These are phyloP conservation scores for Mrakia gelida DNA, from an alignment of 768 basidiomycete genomes.

Conservation along the genomic window DNA sequence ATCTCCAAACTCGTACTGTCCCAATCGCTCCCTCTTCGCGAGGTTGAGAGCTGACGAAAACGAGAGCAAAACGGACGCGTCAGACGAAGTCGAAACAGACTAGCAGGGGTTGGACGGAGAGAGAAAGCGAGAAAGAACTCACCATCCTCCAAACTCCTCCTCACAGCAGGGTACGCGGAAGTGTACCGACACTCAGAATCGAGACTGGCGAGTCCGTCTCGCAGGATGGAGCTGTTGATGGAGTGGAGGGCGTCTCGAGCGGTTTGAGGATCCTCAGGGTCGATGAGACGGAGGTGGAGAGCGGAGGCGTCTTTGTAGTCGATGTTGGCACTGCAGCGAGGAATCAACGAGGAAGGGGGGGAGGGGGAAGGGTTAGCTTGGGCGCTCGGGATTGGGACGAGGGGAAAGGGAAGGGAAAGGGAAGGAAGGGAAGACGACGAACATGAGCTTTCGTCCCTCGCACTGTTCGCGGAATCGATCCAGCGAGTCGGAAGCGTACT, in stretches of 20 bases:
- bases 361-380: background rate
- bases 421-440: background rate
- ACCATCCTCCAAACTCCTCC: slow-evolving; percentile 61
- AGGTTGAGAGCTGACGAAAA: slow-evolving; percentile 35
- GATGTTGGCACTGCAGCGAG: slow-evolving; percentile 62
- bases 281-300: slow-evolving; percentile 86
- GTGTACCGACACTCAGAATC: slow-evolving; percentile 73
- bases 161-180: slow-evolving; percentile 61
- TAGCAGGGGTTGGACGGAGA: too few species aligned
- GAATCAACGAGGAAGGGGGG: background rate
- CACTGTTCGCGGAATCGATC: slow-evolving; percentile 79
- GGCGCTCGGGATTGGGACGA: too few species aligned
- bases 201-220: slow-evolving; percentile 77
- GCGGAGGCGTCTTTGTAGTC: slow-evolving; percentile 73
- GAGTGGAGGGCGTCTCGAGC: slow-evolving; percentile 66
- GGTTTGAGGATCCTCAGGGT: slow-evolving; percentile 68
- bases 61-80: background rate
- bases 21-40: slow-evolving; percentile 69
- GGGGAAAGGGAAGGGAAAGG: background rate
- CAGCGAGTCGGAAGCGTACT: slow-evolving; percentile 79
- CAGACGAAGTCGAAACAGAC: background rate
- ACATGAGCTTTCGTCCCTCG: slow-evolving; percentile 50
- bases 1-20: slow-evolving; percentile 91
- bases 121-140: slow-evolving; percentile 38
- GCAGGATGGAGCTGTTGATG: slow-evolving; percentile 82